Evolutionary conservation across 306 rosid species (phyloP), one percentile per base, ranked within the genome.

Genomic region (Ceratonia siliqua): DNA sequence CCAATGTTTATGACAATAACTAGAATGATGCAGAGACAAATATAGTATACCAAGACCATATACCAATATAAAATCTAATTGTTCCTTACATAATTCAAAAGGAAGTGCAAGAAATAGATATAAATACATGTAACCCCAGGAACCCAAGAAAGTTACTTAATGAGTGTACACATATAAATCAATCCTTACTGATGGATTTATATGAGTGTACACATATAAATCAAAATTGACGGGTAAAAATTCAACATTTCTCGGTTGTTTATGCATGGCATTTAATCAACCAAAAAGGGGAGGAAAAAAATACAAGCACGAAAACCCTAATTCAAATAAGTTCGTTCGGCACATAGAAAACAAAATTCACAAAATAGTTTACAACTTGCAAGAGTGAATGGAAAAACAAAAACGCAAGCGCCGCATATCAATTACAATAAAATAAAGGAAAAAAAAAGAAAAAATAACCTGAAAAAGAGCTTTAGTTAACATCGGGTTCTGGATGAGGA

Each of bases 391-490:
- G 21, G 1, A 5, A 35, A 80, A 70, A 39, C 56, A 46, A 64
- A 33, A 56, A 35, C 58, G 3, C 41, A 22, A 56, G 4, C 2
- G 5, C 25, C 24, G 30, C 70, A 52, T 2, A 2, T 18, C 8
- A 63, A 28, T 24, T 21, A 55, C 55, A 69, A 62, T 4, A 3
- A 24, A 17, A 41, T 2, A 15, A 42, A 18, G 17, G 22, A 27
- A 7, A 55, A 3, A 14, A n/a, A 8, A 3, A 7, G 25, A 35
- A 52, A 84, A 62, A 59, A 22, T 5, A 55, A 94, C 99, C 97
- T 94, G 99, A 65, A 94, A 94, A 70, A 94, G 99, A 3, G 97
- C 93, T 92, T 87, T 95, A 35, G 99, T 95, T 42, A 95, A 80
- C 36, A 75, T 78, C 17, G 99, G 98, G 70, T 95, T 95, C 90